A percentile compares a stretch with the other conserved stretches of the same genome.
These are phyloP conservation scores for Candolleomyces aberdarensis DNA, from an alignment of 768 basidiomycete genomes.

Conservation along the genomic window DNA sequence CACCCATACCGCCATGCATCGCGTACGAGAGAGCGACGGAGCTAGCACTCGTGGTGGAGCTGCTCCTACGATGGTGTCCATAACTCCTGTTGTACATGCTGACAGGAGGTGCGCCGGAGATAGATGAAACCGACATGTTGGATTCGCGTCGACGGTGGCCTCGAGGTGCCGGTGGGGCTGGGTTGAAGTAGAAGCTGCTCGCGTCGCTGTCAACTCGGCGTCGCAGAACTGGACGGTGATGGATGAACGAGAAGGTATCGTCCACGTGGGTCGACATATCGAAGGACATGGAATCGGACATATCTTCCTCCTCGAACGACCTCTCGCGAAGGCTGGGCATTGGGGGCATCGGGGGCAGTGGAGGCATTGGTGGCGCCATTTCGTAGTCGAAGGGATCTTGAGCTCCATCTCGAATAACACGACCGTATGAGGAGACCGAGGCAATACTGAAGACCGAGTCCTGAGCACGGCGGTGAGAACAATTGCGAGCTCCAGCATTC, in stretches of 20 bases:
- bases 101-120: conserved; percentile 55
- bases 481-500: conserved; percentile 16
- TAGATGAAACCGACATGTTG: conserved; percentile 47
- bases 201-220: conserved; percentile 69
- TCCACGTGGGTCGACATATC: conserved; percentile 56
- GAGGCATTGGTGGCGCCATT: conserved; percentile 33
- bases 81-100: conserved; percentile 72
- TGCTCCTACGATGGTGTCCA: conserved; percentile 46
- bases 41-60: conserved; percentile 56
- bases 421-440: conserved; percentile 77
- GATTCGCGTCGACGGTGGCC: conserved; percentile 65
- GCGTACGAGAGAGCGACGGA: conserved; percentile 59
- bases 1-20: conserved; percentile 45
- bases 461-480: conserved; percentile 40
- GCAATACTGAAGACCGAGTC: conserved; percentile 73
- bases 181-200: conserved; percentile 72
- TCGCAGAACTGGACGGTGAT: conserved; percentile 32
- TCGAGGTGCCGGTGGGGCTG: conserved; percentile 53
- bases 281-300: neutral
- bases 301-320: conserved; percentile 1
- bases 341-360: neutral
- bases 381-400: conserved; percentile 76
- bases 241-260: conserved; percentile 70
- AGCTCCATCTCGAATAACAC: conserved; percentile 57
- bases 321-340: conserved; percentile 5